Percentiles rank a stretch among this genome's conserved stretches.
These are phyloP conservation scores for Smallanthus sonchifolius DNA, from an alignment of 129 eudicot genomes.

Conservation along the genomic window DNA sequence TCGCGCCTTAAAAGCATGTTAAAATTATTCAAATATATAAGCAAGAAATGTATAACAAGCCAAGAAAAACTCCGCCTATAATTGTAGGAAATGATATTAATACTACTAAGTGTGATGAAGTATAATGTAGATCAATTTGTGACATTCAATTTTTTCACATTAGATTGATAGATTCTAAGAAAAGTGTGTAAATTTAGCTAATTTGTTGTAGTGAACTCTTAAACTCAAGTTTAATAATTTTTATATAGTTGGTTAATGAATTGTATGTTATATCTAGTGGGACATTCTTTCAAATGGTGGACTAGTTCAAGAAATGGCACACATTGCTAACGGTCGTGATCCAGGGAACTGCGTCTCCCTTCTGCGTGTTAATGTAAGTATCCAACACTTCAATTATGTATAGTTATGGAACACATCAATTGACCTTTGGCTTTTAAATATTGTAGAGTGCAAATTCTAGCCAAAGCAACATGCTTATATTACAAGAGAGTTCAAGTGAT, in stretches of 20 bases:
- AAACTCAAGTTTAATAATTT: neutral
- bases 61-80: too few relatives aligned
- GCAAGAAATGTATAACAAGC: too few relatives aligned
- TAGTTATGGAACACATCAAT: neutral
- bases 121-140: neutral
- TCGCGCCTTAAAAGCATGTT: too few relatives aligned
- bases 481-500: conserved; percentile 94
- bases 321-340: conserved; percentile 97
- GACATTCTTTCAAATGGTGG: conserved; percentile 98
- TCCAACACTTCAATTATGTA: neutral
- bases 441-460: conserved; percentile 87
- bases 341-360: conserved; percentile 95
- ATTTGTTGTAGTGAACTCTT: neutral
- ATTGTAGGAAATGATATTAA: neutral
- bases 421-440: neutral
- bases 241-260: neutral
- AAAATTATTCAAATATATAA: too few relatives aligned
- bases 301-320: conserved; percentile 98
- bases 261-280: conserved; percentile 55
- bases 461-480: conserved; percentile 97
- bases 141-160: neutral
- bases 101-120: too few relatives aligned
- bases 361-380: conserved; percentile 81
- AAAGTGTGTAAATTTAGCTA: neutral
- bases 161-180: neutral